phyloP scores from a whole-genome alignment of 129 eudicot genomes.

The Flaveria ramosissima region DNA sequence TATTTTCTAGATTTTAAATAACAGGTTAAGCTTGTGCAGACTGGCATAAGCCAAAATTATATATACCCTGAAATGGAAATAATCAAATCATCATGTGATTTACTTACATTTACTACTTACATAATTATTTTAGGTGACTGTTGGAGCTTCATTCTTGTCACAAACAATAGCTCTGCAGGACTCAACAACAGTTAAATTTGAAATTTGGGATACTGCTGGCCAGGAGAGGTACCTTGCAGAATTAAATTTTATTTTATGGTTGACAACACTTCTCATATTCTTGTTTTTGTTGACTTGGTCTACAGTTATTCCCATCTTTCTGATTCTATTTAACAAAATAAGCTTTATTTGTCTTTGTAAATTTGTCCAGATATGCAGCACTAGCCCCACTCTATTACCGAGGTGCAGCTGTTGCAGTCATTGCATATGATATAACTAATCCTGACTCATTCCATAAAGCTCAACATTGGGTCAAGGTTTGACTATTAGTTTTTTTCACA shows the following conservation, averaged over 20 bases:
- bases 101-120: constrained; percentile 2
- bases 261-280: not conserved
- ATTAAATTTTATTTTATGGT: not conserved
- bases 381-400: constrained; percentile 95
- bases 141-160: constrained; percentile 99
- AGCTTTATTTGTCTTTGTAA: not conserved
- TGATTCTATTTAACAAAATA: not conserved
- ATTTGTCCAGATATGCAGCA: constrained; percentile 80
- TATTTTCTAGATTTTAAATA: constrained; percentile 11
- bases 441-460: constrained; percentile 92
- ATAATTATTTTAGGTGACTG: constrained; percentile 66
- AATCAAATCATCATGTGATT: not conserved
- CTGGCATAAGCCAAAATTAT: constrained; percentile 4
- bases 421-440: constrained; percentile 92
- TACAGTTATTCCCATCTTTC: not conserved
- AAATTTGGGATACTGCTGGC: constrained; percentile 99
- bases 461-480: constrained; percentile 97
- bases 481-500: not conserved
- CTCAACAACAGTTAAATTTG: constrained; percentile 94
- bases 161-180: constrained; percentile 96
- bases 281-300: constrained; percentile 7
- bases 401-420: constrained; percentile 93
- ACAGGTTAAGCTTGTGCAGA: not conserved
- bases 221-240: constrained; percentile 75
- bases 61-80: not conserved